Evolutionary conservation across 345 rosid genomes (phyloP).

Genomic region (Iberis pinnata): DNA sequence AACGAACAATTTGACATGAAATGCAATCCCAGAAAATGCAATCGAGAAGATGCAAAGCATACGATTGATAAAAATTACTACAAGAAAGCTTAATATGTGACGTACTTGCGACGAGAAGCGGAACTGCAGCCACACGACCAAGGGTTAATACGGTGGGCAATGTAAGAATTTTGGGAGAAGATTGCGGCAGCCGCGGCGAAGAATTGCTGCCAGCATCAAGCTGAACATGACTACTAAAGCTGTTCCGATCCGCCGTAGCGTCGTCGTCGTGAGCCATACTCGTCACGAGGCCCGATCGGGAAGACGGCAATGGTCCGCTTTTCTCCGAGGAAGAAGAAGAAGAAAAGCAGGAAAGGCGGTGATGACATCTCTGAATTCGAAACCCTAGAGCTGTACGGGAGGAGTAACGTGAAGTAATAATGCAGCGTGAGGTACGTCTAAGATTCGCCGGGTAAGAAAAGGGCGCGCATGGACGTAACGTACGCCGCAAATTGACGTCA

Average conservation of each 20-base stretch:
- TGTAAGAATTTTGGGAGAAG: constrained; percentile 56
- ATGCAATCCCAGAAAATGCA: not conserved
- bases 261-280: constrained; percentile 45
- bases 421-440: constrained; percentile 19
- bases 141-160: constrained; percentile 85
- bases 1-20: not conserved
- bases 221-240: constrained; percentile 15
- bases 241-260: constrained; percentile 24
- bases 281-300: constrained; percentile 22
- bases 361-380: constrained; percentile 10
- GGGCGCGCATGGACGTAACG: constrained; percentile 18
- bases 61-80: too few species aligned
- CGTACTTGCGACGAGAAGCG: constrained; percentile 70
- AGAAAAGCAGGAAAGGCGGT: constrained; percentile 7
- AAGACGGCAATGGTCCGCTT: constrained; percentile 18
- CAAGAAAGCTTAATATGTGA: not conserved
- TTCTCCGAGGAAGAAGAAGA: constrained; percentile 23
- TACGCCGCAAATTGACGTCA: constrained; percentile 32
- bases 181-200: constrained; percentile 31
- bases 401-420: constrained; percentile 6
- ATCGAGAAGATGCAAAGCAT: not conserved
- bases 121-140: constrained; percentile 89
- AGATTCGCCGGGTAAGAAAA: constrained; percentile 29
- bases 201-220: constrained; percentile 7
- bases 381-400: constrained; percentile 5